Base-by-base conservation (phyloP, 371 early-diverging fungal species). In the Apophysomyces trapeziformis region DNA sequence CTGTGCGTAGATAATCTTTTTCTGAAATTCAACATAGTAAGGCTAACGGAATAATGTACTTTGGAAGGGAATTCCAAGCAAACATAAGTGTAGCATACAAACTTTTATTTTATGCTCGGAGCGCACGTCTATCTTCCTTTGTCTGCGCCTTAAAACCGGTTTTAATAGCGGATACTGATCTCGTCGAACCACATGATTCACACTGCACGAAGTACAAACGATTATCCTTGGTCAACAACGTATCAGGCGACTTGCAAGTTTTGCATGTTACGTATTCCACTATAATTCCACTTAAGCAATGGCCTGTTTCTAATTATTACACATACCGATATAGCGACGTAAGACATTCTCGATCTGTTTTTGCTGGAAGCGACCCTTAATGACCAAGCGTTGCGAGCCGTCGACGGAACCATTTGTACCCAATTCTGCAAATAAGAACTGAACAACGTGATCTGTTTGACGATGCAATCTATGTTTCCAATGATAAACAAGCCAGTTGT, bases 231-330 rank as follows among this genome's bases (percentile, higher is more conserved):
- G 91, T 90, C 75, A 99, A 81, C 35, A 92, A 86, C 13, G 99
- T 99, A 62, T 99, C 95, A 41, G 96, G 94, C 5, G 94, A 93
- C 74, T 96, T 97, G 90, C 99, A 99, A 39, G 97, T 96, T 85
- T 97, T 98, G 88, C 99, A 99, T 4, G 97, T 93, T 32, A 99
- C 99, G 71, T 99, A 99, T 80, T 99, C 98, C 63, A 94, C 95
- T 89, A 63, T 2, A 65, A 35, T 38, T 47, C 9, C 16, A 26
- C 13, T 32, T 46, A 72, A 18, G 62, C 9, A 26, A 26, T 14
- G 5, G 38, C 1, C 3, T 16, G 14, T 8, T 56, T 44, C 1
- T 0, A 21, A 26, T 37, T 18, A 63, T 14, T 54, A 1, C 2
- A 56, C 78, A 45, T 81, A 90, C 90, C 89, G 79, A 99, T 99